phyloP scores from a whole-genome alignment of 345 rosid genomes.

The Linum lewisii region DNA sequence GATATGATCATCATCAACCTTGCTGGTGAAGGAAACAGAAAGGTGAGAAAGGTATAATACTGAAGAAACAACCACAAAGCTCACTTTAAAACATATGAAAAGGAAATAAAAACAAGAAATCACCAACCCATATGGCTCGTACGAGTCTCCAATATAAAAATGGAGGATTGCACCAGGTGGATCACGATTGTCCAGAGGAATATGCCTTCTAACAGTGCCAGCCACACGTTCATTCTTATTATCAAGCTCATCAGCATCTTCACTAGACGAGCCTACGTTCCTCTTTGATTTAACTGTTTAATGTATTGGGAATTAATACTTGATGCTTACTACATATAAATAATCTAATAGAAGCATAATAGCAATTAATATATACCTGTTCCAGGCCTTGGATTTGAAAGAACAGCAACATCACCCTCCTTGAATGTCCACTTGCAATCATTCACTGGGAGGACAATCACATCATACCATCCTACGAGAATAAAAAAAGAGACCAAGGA shows the following conservation, averaged over 20 bases:
- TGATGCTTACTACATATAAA: background rate
- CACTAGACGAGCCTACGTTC: constrained; percentile 28
- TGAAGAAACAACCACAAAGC: background rate
- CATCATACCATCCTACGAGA: constrained; percentile 90
- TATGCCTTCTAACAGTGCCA: constrained; percentile 88
- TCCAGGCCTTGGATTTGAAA: constrained; percentile 76
- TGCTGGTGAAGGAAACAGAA: constrained; percentile 28
- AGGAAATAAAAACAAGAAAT: constrained; percentile 1
- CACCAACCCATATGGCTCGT: constrained; percentile 54
- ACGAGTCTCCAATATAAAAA: constrained; percentile 84
- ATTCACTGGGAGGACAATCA: constrained; percentile 51
- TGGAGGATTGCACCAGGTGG: constrained; percentile 96
- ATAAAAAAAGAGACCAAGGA: background rate
- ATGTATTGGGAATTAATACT: constrained; percentile 7
- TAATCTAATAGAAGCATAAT: background rate
- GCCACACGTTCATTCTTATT: constrained; percentile 67
- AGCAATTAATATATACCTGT: constrained; percentile 35
- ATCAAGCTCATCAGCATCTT: constrained; percentile 62
- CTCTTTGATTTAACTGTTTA: constrained; percentile 47
- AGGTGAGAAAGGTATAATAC: background rate
- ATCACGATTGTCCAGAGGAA: constrained; percentile 88
- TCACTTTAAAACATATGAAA: background rate
- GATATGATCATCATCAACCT: constrained; percentile 75
- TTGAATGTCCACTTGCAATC: constrained; percentile 93
- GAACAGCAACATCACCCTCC: constrained; percentile 98